Conservation (phyloP, 2,329 filamentous ascomycete genomes). For the Intubia oerlemansii region DNA sequence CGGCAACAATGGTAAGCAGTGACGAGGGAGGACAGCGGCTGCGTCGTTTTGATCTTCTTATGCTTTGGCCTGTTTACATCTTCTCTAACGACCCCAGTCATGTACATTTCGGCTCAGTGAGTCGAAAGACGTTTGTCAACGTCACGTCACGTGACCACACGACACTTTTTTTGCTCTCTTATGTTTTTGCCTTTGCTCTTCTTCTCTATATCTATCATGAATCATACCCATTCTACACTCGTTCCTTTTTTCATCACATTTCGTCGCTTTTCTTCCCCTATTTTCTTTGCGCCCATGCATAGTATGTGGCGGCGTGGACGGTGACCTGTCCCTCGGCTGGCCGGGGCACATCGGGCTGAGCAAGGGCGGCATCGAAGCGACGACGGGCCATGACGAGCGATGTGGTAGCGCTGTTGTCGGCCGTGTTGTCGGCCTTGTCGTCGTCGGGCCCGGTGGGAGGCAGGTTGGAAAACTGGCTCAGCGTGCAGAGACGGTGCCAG, state of each 20-base stretch:
- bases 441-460: conserved; percentile 21
- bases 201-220: too few relatives aligned
- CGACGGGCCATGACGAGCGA: too few relatives aligned
- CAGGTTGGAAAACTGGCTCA: conserved; percentile 42
- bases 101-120: conserved; percentile 39
- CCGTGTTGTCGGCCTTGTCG: not conserved
- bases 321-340: conserved; percentile 41
- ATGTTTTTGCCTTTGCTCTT: too few relatives aligned
- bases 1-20: conserved; percentile 59
- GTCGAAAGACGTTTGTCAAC: too few relatives aligned
- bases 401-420: too few relatives aligned
- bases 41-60: too few relatives aligned
- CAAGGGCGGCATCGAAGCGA: conserved; percentile 31
- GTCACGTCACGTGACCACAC: too few relatives aligned
- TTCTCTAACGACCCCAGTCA: conserved; percentile 33
- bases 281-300: conserved; percentile 40
- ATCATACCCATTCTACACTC: too few relatives aligned
- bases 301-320: conserved; percentile 41
- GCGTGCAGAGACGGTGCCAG: conserved; percentile 41
- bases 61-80: too few relatives aligned
- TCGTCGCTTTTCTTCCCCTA: too few relatives aligned
- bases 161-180: not conserved
- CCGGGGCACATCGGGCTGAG: conserved; percentile 30
- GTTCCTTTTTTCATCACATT: too few relatives aligned
- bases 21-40: not conserved